Evolutionary conservation across 2,329 filamentous ascomycete genomes (phyloP).

Genomic region (Dactylonectria estremocensis): DNA sequence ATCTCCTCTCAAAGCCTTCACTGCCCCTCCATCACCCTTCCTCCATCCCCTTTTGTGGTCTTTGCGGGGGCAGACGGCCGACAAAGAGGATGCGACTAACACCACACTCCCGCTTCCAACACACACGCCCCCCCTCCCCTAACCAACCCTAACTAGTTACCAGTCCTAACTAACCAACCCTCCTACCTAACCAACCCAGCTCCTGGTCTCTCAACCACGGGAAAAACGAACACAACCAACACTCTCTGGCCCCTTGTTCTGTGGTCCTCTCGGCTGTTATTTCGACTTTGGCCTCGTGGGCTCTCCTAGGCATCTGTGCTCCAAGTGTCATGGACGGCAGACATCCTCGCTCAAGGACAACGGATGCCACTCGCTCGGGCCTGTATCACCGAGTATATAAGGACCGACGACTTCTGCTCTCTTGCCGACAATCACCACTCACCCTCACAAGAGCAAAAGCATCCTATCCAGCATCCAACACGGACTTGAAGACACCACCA

Average conservation of each 20-base stretch:
- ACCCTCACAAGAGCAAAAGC: constrained; percentile 36
- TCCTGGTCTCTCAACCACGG: constrained; percentile 41
- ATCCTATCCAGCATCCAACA: constrained; percentile 2
- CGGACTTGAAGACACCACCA: constrained; percentile 15
- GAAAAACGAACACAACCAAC: constrained; percentile 47
- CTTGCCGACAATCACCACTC: constrained; percentile 37
- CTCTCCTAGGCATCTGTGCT: constrained; percentile 45
- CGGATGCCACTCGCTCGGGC: constrained; percentile 44
- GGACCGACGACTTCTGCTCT: constrained; percentile 37
- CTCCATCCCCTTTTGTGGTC: constrained; percentile 39
- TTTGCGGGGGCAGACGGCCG: constrained; percentile 45
- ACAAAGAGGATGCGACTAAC: constrained; percentile 43
- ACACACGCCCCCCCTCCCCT: constrained; percentile 45
- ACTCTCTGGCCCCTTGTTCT: constrained; percentile 42
- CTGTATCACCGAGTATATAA: constrained; percentile 51
- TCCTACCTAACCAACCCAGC: constrained; percentile 44
- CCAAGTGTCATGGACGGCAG: constrained; percentile 49
- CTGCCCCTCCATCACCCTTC: constrained; percentile 38
- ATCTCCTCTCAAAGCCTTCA: constrained; percentile 42
- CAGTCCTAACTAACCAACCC: constrained; percentile 43
- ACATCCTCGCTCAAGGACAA: constrained; percentile 45
- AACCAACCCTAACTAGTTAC: constrained; percentile 40
- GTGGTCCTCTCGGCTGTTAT: constrained; percentile 43
- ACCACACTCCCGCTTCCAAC: constrained; percentile 43
- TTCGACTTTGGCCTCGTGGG: constrained; percentile 48